Base-by-base conservation (phyloP, 2,329 filamentous ascomycete genomes). In the Cryphonectria japonica region DNA sequence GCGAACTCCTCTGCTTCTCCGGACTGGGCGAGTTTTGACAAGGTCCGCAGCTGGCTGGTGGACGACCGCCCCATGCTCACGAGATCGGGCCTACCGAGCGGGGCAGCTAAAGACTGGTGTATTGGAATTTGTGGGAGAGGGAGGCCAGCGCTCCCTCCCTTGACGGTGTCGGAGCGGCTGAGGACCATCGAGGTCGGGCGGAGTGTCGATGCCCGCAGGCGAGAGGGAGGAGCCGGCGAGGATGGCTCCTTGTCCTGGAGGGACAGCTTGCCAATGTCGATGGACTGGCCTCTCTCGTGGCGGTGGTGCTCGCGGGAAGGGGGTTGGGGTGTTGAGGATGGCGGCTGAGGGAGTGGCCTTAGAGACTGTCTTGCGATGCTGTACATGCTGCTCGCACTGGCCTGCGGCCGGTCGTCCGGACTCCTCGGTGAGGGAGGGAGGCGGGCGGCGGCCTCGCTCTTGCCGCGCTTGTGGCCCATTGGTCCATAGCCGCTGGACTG, bases 51-150 rank as follows among this genome's bases (percentile, higher is more conserved):
- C 80, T 99, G 93, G 71, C 92, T 91, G 1, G 96, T 98, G 0
- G 95, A 93, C 0, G 96, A 98, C 76, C 93, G 93, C 71, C 95
- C 92, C 26, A 99, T 85, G 46, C 89, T 91, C 79, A 94, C 89
- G 14, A 98, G 85, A 74, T 98, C 94, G 2, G 93, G 91, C 0
- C 88, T 85, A 9, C 85, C 87, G 22, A 94, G 80, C 3, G 86
- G 83, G 16, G 85, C 77, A 73, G 82, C 77, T 71, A 83, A 75
- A 77, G 81, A 71, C 79, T 82, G 78, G 76, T 82, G 82, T 66
- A 63, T 81, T 74, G 72, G 79, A 72, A 66, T 79, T 72, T 78
- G 77, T 39, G 76, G 77, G 66, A 77, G 79, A 16, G 75, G 77
- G 16, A 79, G 77, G 9, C 75, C 78, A 43, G 74, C 77, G 70